Evolutionary conservation across 352 stramenopile species (phyloP).

Genomic region (Phytophthora macrochlamydospora): DNA sequence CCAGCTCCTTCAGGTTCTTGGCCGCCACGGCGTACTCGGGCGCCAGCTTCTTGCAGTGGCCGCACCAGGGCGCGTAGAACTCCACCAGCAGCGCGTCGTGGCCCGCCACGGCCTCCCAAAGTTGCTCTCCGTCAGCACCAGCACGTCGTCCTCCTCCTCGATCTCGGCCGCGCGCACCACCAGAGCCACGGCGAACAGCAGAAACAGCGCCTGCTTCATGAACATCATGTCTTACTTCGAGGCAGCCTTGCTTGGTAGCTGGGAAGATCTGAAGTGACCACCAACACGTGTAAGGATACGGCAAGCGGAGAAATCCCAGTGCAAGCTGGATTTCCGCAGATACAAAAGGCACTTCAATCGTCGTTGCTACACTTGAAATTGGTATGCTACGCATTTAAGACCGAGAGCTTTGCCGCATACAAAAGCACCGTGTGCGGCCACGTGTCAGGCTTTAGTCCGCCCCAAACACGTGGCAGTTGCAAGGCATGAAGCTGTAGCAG

Average conservation of each 20-base stretch:
- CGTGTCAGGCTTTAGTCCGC: not conserved
- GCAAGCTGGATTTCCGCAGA: slow-evolving; percentile 17
- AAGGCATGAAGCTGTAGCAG: slow-evolving; percentile 1
- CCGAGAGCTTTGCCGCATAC: slow-evolving; percentile 23
- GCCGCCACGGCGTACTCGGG: slow-evolving; percentile 90
- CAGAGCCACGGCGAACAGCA: slow-evolving; percentile 57
- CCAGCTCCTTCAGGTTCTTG: slow-evolving; percentile 76
- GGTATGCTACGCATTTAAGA: not conserved
- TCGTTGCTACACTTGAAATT: slow-evolving; percentile 1
- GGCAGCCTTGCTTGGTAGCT: slow-evolving; percentile 12
- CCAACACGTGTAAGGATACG: not conserved
- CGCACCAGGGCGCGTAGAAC: slow-evolving; percentile 90
- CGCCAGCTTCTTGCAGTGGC: slow-evolving; percentile 86
- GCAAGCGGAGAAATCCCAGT: slow-evolving; percentile 2
- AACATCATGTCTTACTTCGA: slow-evolving; percentile 50
- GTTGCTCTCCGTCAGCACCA: slow-evolving; percentile 92
- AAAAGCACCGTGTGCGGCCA: not conserved
- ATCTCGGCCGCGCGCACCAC: slow-evolving; percentile 54
- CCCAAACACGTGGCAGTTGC: slow-evolving; percentile 23
- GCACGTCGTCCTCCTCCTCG: slow-evolving; percentile 91
- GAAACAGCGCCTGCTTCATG: slow-evolving; percentile 58
- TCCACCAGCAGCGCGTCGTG: slow-evolving; percentile 91
- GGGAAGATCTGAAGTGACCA: slow-evolving; percentile 56
- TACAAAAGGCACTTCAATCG: slow-evolving; percentile 8
- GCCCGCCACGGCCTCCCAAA: slow-evolving; percentile 84